Evolutionary conservation across 345 rosid genomes (phyloP), one percentile per base, ranked within the genome.

Genomic region (Eucalyptus dawsonii): DNA sequence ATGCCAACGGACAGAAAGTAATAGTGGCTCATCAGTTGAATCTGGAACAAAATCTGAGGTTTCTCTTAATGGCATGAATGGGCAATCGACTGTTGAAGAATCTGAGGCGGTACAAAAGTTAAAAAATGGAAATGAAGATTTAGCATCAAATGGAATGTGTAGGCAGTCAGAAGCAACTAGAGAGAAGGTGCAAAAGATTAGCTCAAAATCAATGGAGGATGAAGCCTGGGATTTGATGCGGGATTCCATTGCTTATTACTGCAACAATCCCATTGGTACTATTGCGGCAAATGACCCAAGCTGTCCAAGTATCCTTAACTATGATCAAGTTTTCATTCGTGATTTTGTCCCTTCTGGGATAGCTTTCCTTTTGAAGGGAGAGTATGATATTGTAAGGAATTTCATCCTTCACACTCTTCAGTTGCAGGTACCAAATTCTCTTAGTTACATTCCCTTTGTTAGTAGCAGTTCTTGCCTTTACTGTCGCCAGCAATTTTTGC

Each of bases 381-480:
- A 97, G 91, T 96, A 94, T 88, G 99, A 96, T 89, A 97, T 97
- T 89, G 97, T 97, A 9, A 94, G 96, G 80, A 96, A 94, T 88
- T 97, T 97, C 93, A 95, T 97, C 92, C 98, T 97, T 86, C 94
- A 97, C 92, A 97, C 99, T 42, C 97, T 97, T 88, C 99, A 97
- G 56, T 93, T 97, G 94, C 99, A 97, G 99, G 99, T 97, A 92
- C 88, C 69, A 6, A 40, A 87, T 72, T 86, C 62, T 88, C 60
- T 54, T 47, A 45, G 4, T 69, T 69, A 69, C 42, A 31, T 69
- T 31, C 42, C 22, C 42, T 51, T 49, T 87, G 89, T 27, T 50
- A 54, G 85, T 76, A 49, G 12, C 25, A 50, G 56, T 8, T 86
- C 87, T 45, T 49, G 56, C 37, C 5, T 45, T 86, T 14, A 27